Percentiles rank a stretch among this genome's conserved stretches.
phyloP scores from a whole-genome alignment of 441 rosid species.

The Jatropha podagrica region DNA sequence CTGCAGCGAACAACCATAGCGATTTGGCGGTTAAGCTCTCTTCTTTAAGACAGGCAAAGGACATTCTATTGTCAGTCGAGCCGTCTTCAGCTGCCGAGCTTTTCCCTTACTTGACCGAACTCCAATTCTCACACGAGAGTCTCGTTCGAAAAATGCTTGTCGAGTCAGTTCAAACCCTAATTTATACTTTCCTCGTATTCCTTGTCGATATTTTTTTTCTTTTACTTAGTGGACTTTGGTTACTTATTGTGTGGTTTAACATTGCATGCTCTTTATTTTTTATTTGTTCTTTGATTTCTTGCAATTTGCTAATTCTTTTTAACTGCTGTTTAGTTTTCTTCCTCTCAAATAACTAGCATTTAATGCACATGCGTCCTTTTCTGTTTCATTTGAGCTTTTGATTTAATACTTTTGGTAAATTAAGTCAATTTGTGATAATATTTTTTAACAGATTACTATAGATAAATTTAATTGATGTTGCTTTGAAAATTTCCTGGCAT shows the following conservation, averaged over 20 bases:
- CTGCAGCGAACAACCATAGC: slow-evolving; percentile 84
- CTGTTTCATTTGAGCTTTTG: too few relatives aligned
- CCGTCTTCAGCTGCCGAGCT: slow-evolving; percentile 77
- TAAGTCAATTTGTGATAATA: too few relatives aligned
- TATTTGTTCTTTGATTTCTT: not conserved
- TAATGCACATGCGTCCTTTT: not conserved
- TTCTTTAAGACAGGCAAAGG: slow-evolving; percentile 82
- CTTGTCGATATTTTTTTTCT: not conserved
- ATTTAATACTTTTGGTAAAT: too few relatives aligned
- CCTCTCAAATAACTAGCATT: not conserved
- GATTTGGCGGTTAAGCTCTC: slow-evolving; percentile 96
- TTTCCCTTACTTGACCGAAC: slow-evolving; percentile 73
- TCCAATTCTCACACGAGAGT: slow-evolving; percentile 74
- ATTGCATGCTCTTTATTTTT: not conserved
- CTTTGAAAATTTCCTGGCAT: not conserved
- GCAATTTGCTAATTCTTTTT: not conserved
- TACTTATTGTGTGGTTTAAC: not conserved
- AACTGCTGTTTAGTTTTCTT: not conserved
- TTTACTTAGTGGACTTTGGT: not conserved
- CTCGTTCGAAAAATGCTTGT: slow-evolving; percentile 79
- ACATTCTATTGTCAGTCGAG: slow-evolving; percentile 63
- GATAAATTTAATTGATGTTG: not conserved
- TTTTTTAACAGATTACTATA: too few relatives aligned
- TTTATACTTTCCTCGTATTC: not conserved
- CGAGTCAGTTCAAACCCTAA: slow-evolving; percentile 69